Base-by-base conservation (phyloP, 257 asterid genomes). In the Solanum rostratum region DNA sequence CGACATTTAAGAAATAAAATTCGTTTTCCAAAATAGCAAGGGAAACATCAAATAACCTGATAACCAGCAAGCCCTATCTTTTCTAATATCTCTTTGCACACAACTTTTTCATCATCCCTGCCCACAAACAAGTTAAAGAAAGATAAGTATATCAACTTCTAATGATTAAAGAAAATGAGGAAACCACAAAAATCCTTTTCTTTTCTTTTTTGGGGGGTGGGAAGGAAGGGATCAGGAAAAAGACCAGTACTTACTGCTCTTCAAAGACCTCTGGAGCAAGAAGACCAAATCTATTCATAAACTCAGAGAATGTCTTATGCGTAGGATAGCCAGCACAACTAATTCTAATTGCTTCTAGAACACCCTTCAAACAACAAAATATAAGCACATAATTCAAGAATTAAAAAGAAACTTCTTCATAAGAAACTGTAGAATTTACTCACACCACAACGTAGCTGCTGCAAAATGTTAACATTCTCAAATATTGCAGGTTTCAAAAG, bases 311-410 rank as follows among this genome's bases (percentile, higher is more conserved):
- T 87, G 99, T 89, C 93, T 92, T 97, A 55, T 97, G 97, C 60
- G 99, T 97, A 82, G 99, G 99, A 89, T 97, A 97, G 85, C 99
- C 99, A 45, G 99, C 98, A 91, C 98, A 95, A 90, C 99, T 97
- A 85, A 97, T 95, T 90, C 99, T 94, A 85, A 96, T 96, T 60
- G 98, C 99, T 89, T 96, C 85, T 68, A 83, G 81, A 74, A 83
- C 85, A 18, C 85, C 85, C 85, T 83, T 55, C 78, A 59, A 68
- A 15, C 69, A 83, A 68, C 81, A 69, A 49, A 68, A 68, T 83
- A 49, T 74, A 83, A 59, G 55, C 41, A 41, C 46, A 16, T 22
- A 52, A 74, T 69, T 68, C 79, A 66, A 83, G 14, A 70, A 30
- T 68, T 78, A 16, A 27, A 18, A 50, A 69, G 30, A 29, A 60